Conservation (phyloP, 1,139 yeast species). For the Blastobotrys proliferans region DNA sequence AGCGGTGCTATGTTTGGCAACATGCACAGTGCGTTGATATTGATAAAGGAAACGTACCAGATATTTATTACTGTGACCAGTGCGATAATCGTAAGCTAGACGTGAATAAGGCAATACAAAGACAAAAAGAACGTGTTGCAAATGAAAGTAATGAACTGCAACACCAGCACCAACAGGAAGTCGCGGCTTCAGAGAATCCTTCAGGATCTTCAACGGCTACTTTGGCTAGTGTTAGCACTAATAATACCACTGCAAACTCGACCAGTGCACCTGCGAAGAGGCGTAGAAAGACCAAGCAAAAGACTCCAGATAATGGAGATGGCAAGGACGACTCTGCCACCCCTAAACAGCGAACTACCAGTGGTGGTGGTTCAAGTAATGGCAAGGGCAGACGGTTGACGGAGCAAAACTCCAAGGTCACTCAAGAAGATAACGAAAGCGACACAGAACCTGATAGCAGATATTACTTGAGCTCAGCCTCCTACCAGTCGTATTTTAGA, state of each 20-base stretch:
- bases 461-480: slow-evolving; percentile 16
- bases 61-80: slow-evolving; percentile 72
- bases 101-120: slow-evolving; percentile 43
- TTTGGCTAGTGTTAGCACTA: no score
- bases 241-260: no score
- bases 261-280: neutral
- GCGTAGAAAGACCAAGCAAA: neutral
- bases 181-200: no score
- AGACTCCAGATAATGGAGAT: neutral
- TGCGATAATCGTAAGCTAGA: slow-evolving; percentile 63
- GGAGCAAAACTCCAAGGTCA: slow-evolving; percentile 16
- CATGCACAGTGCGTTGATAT: slow-evolving; percentile 88
- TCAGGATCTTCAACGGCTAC: no score
- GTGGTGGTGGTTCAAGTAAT: neutral
- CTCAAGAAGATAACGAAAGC: slow-evolving; percentile 12
- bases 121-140: slow-evolving; percentile 25
- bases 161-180: slow-evolving; percentile 2
- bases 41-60: slow-evolving; percentile 71
- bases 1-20: slow-evolving; percentile 88
- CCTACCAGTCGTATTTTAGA: slow-evolving; percentile 27
- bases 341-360: neutral
- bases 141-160: slow-evolving; percentile 3
- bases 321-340: slow-evolving; percentile 2
- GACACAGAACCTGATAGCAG: slow-evolving; percentile 16
- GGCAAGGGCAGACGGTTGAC: slow-evolving; percentile 19